Conservation (phyloP, 2,329 filamentous ascomycete genomes). For the Colletotrichum lini region DNA sequence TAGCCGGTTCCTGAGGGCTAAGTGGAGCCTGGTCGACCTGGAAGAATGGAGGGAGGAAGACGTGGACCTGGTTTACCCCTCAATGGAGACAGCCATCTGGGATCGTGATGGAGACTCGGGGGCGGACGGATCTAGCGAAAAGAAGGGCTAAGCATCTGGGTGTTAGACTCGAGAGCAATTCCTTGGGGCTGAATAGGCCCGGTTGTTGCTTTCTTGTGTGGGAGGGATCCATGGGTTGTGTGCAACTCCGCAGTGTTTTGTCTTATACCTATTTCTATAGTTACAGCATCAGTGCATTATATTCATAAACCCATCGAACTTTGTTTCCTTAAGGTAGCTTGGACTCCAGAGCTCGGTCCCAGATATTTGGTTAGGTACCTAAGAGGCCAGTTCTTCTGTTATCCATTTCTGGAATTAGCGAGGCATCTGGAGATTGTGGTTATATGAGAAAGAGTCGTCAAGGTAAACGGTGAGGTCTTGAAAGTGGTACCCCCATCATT, state of each 20-base stretch:
- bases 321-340: too few species aligned
- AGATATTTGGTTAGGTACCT: too few species aligned
- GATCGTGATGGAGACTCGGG: slow-evolving; percentile 36
- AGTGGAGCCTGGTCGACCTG: slow-evolving; percentile 50
- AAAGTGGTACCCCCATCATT: too few species aligned
- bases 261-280: not conserved
- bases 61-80: slow-evolving; percentile 37
- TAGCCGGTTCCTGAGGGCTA: slow-evolving; percentile 55
- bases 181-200: too few species aligned
- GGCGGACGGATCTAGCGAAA: slow-evolving; percentile 20
- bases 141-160: slow-evolving; percentile 2
- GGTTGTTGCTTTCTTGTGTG: not conserved
- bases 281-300: not conserved
- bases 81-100: slow-evolving; percentile 39
- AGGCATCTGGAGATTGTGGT: too few species aligned
- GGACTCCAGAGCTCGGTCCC: too few species aligned
- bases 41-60: slow-evolving; percentile 40
- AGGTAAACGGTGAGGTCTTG: too few species aligned
- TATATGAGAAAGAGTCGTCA: too few species aligned
- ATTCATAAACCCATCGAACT: too few species aligned
- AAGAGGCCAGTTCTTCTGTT: too few species aligned
- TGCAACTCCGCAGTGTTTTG: not conserved
- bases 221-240: not conserved
- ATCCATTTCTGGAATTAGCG: too few species aligned
- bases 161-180: not conserved